Evolutionary conservation across 306 rosid genomes (phyloP).

Genomic region (Malus fusca): DNA sequence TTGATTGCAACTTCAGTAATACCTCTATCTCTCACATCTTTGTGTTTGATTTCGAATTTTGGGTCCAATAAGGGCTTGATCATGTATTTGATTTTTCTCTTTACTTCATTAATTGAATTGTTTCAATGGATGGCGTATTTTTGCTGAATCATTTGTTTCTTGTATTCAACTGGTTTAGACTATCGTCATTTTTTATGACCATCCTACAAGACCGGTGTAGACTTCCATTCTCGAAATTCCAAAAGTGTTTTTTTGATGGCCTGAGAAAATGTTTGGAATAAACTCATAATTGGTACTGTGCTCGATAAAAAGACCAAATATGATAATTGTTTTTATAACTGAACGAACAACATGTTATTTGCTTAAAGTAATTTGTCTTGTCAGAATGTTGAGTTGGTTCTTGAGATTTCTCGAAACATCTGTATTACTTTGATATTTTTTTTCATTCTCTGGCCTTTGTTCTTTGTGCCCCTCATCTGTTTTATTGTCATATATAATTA

Average conservation of each 20-base stretch:
- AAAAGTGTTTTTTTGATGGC: no score
- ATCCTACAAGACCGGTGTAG: no score
- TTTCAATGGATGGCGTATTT: background rate
- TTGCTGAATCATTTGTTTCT: background rate
- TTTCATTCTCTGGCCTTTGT: background rate
- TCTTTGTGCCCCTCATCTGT: no score
- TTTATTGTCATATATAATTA: no score
- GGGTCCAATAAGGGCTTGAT: constrained; percentile 23
- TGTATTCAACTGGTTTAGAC: background rate
- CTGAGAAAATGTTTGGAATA: no score
- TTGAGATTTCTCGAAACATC: background rate
- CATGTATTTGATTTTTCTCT: background rate
- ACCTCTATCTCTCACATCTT: background rate
- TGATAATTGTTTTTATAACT: no score
- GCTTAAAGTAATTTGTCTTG: background rate
- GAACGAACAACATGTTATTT: background rate
- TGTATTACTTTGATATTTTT: background rate
- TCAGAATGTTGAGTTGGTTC: background rate
- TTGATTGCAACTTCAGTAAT: constrained; percentile 77
- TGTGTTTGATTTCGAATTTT: background rate
- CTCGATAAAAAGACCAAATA: background rate
- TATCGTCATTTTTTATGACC: background rate
- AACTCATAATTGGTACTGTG: no score
- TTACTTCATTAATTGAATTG: constrained; percentile 14
- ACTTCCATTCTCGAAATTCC: no score